Evolutionary conservation across 768 basidiomycete species (phyloP), one percentile per base, ranked within the genome.

Genomic region (Mrakia frigida): DNA sequence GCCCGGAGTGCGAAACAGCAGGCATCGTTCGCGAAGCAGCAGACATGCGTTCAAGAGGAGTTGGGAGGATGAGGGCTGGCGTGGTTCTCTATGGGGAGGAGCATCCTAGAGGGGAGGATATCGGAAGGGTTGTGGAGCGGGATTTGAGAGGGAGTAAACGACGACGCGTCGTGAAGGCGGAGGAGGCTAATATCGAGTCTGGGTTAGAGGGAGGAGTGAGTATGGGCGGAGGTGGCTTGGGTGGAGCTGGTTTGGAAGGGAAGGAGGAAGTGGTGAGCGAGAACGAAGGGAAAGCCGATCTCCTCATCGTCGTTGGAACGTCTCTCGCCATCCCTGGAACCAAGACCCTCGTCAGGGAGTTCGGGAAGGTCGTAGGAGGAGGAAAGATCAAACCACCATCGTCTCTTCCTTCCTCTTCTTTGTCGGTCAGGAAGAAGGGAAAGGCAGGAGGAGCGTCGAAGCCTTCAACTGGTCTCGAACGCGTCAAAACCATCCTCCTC

Each of bases 81-180:
- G 93, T 97, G 3, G 92, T 97, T 0, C 84, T 97, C 33, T 97
- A 97, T 82, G 94, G 94, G 79, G 94, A 96, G 82, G 85, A 86
- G 67, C 94, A 96, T 84, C 81, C 82, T 13, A 89, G 93, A 78
- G 94, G 92, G 5, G 92, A 94, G 80, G 88, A 89, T 31, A 92
- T 96, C 2, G 94, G 94, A 1, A 89, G 91, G 73, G 87, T 90
- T 31, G 92, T 94, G n/a, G 85, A 89, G 80, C 88, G 87, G 79
- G 94, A 97, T 82, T 84, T 96, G 74, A 86, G 92, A 73, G 91
- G 92, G 11, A 86, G 87, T 11, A 60, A 43, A 23, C 16, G 46
- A 50, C 60, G 63, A 33, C 63, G 46, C 18, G 46, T 50, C 21
- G 46, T 21, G 31, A 65, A 65, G 33, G 37, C 37, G 63, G 63